Evolutionary conservation across 495 filamentous ascomycete species (phyloP), one percentile per base, ranked within the genome.

Genomic region (Tuber magnatum): DNA sequence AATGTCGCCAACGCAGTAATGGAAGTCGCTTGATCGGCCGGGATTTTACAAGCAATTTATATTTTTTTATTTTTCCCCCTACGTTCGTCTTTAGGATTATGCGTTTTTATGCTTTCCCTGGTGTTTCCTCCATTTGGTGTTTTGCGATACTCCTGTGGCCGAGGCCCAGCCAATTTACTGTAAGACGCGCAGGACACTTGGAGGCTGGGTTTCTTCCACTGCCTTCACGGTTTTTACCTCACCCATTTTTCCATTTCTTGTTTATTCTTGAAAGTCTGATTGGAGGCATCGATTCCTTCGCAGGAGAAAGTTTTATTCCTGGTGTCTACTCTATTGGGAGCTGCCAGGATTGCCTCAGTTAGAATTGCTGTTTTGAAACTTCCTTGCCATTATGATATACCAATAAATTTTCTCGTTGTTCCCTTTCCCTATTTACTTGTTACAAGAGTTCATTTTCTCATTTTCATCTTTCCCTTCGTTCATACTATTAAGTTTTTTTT

Each of bases 1-100:
- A 71, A 71, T 41, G 77, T 80, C 39, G 71, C 73, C 40, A 76
- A 80, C 28, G 61, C 73, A 48, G 73, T 80, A 12, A 80, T 80
- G 77, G 77, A 68, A 22, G 69, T 71, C 71, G 73, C 78, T 68
- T 79, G 70, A 78, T 72, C 71, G 24, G 71, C 39, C 65, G 4
- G 38, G 22, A 44, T 42, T 38, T 35, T 22, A 14, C 43, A 40
- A 38, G 41, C 35, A 61, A 40, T 20, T 44, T 41, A 20, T 24
- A 5, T 44, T 77, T 41, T 61, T 65, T 61, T 20, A 12, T 65
- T 46, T 42, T 71, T 73, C 65, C 43, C 35, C 12, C 43, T 71
- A n/a, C 56, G 12, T 70, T 24, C 28, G 38, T 68, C 51, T 9
- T 16, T 5, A 61, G n/a, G 28, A 8, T 51, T 75, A 48, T 42